These are phyloP conservation scores for Colletotrichum sojae DNA, from an alignment of 2,329 filamentous ascomycete species.

Conservation along the genomic window DNA sequence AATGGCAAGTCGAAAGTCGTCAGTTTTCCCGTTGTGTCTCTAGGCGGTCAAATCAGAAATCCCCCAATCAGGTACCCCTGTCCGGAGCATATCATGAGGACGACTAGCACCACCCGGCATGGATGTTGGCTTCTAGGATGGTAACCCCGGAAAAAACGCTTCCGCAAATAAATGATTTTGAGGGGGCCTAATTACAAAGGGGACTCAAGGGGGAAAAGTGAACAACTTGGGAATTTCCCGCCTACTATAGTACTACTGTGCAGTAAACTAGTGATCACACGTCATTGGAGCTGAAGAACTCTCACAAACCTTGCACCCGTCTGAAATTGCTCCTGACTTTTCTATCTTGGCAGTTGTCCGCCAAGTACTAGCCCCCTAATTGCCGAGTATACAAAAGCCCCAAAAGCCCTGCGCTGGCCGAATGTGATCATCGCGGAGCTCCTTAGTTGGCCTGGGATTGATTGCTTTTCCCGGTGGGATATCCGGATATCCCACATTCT, in stretches of 20 bases:
- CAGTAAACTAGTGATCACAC: too few species aligned
- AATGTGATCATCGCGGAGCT: neutral
- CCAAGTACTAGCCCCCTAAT: neutral
- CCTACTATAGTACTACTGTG: too few species aligned
- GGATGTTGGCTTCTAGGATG: neutral
- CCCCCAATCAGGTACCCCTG: conserved; percentile 34
- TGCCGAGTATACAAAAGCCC: neutral
- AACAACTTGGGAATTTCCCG: too few species aligned
- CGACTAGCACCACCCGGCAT: neutral
- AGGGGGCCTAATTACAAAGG: neutral
- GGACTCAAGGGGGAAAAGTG: neutral
- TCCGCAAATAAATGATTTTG: conserved; percentile 27
- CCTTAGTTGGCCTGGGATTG: neutral
- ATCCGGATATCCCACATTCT: neutral
- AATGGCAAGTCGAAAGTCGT: neutral
- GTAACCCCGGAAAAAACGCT: conserved; percentile 22
- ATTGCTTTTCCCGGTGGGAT: neutral
- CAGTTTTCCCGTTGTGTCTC: conserved; percentile 12
- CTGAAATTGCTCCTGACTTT: neutral
- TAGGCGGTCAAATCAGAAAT: conserved; percentile 24
- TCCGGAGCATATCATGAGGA: neutral
- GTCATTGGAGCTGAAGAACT: neutral
- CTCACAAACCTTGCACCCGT: neutral
- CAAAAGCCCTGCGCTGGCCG: neutral
- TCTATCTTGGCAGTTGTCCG: neutral